Conservation (phyloP, 2,329 filamentous ascomycete genomes). For the Coniochaeta sp. region DNA sequence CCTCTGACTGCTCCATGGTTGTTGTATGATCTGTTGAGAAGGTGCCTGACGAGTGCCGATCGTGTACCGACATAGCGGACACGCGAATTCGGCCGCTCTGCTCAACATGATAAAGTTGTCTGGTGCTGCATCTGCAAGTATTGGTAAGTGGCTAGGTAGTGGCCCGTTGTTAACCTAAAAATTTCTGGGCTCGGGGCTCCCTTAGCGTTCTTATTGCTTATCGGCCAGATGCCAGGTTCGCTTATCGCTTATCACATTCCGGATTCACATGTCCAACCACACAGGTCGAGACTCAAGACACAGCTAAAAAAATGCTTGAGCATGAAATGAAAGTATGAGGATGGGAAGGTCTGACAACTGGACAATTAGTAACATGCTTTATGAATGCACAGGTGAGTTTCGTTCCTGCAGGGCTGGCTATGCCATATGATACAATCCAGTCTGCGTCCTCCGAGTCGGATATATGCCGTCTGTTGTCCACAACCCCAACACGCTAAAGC, state of each 20-base stretch:
- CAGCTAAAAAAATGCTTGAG: no score
- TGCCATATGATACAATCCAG: background rate
- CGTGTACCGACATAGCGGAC: background rate
- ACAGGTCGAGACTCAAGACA: no score
- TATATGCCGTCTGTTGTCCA: background rate
- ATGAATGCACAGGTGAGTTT: background rate
- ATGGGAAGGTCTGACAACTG: no score
- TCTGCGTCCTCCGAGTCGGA: background rate
- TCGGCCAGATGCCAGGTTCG: background rate
- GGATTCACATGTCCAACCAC: no score
- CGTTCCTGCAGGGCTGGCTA: background rate
- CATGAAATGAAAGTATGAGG: no score
- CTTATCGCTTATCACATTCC: background rate
- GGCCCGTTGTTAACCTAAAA: background rate
- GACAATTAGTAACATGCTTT: background rate
- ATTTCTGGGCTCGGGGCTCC: background rate
- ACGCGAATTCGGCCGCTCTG: background rate
- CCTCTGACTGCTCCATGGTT: constrained; percentile 17
- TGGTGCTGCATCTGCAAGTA: background rate
- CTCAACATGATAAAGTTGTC: background rate
- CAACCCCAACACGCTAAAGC: background rate
- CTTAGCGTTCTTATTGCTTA: background rate
- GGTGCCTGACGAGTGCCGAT: background rate
- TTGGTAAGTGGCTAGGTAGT: background rate
- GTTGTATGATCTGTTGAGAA: background rate